Base-by-base conservation (phyloP, 495 filamentous ascomycete species). In the Podospora pseudoanserina region DNA sequence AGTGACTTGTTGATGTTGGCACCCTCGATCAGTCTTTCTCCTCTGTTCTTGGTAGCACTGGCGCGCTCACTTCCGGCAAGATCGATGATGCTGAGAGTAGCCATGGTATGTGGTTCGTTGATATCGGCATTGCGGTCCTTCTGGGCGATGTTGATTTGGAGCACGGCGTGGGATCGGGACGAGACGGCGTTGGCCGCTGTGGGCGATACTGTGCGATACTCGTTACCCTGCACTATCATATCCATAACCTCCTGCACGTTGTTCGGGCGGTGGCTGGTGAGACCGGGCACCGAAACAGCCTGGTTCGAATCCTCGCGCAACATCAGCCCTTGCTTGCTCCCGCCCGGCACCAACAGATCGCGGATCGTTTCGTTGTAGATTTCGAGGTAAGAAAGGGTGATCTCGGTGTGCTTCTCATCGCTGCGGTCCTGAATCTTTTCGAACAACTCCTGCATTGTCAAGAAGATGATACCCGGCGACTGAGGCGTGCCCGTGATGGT, bases 351-450 rank as follows among this genome's bases (percentile, higher is more conserved):
- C 13, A 99, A 86, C 71, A 99, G 80, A 78, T 99, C 95, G 55
- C 95, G 91, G 68, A 99, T 99, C 0, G 94, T 98, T 79, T 99
- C 95, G 75, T 99, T 99, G 83, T 99, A 99, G 60, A 99, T 99
- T 76, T 99, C 95, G 18, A 99, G 86, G 77, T 98, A 99, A 0
- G 94, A 97, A 13, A 99, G 88, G 0, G 93, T 92, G 44, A 99
- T 78, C 73, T 97, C 93, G 19, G 93, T 94, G 18, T 88, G 83
- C 75, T 98, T 98, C 67, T 97, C 93, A 63, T 87, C 86, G 54
- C 87, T 88, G 54, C 91, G 80, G 54, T 97, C 96, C n/a, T 85
- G 80, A 68, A 99, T 97, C 73, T 92, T 90, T 79, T 98, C 94
- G 73, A 97, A 99, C 2, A 99, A 83, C 77, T 99, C 95, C 76